Conservation (phyloP, 2,329 filamentous ascomycete species). For the Apiospora hydei region DNA sequence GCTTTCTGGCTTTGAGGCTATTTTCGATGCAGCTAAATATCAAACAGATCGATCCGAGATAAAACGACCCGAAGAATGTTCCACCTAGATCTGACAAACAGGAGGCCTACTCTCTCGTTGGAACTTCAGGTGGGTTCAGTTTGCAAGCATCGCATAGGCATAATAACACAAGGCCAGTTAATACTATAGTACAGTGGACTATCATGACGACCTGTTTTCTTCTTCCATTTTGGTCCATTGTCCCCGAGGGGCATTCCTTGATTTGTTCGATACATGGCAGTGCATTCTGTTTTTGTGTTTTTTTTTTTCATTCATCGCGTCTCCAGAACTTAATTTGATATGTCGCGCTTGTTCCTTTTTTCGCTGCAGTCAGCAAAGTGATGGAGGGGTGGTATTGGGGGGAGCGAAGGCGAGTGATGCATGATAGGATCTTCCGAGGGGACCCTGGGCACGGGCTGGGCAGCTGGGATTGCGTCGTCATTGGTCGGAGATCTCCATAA, state of each 20-base stretch:
- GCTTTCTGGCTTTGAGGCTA: conserved; percentile 1
- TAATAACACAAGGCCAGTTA: background rate
- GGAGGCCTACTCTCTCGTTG: background rate
- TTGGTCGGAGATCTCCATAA: conserved; percentile 43
- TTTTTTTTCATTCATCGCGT: background rate
- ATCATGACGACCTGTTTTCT: background rate
- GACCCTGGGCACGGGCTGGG: background rate
- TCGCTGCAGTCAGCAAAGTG: background rate
- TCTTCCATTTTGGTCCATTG: conserved; percentile 11
- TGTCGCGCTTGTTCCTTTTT: background rate
- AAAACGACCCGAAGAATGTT: conserved; percentile 7
- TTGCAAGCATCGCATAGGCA: conserved; percentile 17
- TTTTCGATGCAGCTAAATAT: conserved; percentile 12
- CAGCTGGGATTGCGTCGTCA: conserved; percentile 30
- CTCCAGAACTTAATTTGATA: background rate
- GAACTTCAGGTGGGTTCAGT: conserved; percentile 9
- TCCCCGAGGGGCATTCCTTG: background rate
- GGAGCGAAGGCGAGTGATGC: background rate
- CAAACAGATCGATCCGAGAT: conserved; percentile 21
- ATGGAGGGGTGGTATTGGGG: background rate
- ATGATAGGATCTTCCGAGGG: conserved; percentile 16
- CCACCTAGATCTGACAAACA: conserved; percentile 19
- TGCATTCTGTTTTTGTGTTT: background rate
- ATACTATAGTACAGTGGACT: background rate
- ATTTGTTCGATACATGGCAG: background rate